Conservation (phyloP, 805 yeast genomes). For the Komagataella phaffii region DNA sequence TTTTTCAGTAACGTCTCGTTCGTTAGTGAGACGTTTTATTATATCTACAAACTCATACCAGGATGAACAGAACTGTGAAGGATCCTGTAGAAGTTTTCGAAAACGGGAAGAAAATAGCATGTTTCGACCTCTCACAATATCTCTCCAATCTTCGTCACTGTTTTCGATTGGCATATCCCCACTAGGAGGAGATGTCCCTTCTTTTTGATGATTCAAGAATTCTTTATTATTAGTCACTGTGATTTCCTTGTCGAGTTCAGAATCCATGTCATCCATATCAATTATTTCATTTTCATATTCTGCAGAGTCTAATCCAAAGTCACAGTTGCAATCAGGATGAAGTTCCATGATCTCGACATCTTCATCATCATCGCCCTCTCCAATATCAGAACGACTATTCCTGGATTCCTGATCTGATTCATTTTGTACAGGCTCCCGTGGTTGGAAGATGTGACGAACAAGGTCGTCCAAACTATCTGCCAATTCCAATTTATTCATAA, state of each 20-base stretch:
- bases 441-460: conserved; percentile 9
- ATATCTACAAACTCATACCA: conserved; percentile 11
- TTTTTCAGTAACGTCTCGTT: conserved; percentile 14
- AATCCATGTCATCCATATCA: conserved; percentile 8
- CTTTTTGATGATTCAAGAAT: background rate
- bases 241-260: conserved; percentile 1
- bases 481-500: conserved; percentile 20
- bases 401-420: conserved; percentile 3
- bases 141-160: conserved; percentile 47
- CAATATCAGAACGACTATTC: conserved; percentile 8
- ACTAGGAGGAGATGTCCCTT: background rate
- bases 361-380: conserved; percentile 13
- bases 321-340: conserved; percentile 25
- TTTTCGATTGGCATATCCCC: conserved; percentile 5
- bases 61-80: conserved; percentile 8
- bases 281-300: conserved; percentile 10
- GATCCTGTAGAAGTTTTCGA: conserved; percentile 9
- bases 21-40: conserved; percentile 12
- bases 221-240: background rate
- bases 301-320: conserved; percentile 19
- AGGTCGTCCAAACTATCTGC: conserved; percentile 13
- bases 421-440: conserved; percentile 2
- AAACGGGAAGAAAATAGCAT: conserved; percentile 18
- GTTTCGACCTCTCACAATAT: conserved; percentile 50
- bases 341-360: conserved; percentile 8